Base-by-base conservation (phyloP, 192 early-diverging fungal species). In the Thamnidium elegans region DNA sequence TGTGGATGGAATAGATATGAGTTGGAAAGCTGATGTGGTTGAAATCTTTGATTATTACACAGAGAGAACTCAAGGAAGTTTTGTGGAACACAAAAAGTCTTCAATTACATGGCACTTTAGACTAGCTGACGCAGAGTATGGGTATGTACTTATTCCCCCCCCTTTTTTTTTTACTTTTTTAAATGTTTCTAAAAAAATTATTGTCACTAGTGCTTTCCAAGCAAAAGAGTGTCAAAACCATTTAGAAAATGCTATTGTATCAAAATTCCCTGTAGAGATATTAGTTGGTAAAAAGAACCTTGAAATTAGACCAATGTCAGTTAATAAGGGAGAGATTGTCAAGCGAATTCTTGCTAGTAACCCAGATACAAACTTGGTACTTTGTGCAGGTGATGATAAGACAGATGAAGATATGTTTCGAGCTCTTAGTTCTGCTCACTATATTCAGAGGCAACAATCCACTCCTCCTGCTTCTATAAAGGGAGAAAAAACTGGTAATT, bases 281-380 rank as follows among this genome's bases (percentile, higher is more conserved):
- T 74, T 99, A 53, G 85, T 96, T 34, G 97, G 97, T 46, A 99
- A 99, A 76, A 99, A 99, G 81, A 96, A 96, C 58, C 82, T 99
- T 2, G 97, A 99, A 72, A 92, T 95, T 11, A 84, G 95, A 20
- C 95, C 97, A 36, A 86, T 89, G 20, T 83, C 87, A 9, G 87
- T 97, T 63, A 99, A 97, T 79, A 99, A 97, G 78, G 97, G 97
- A 17, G 94, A 98, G 74, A 96, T 99, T 70, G 95, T 98, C 65
- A 94, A 94, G 79, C 83, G 90, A 7, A 71, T 99, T 43, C 60
- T 94, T 32, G 65, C 68, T 5, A 74, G 74, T 52, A 73, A 86
- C 23, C 84, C 86, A 11, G 86, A 87, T 3, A 84, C 81, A 47
- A 93, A 94, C 43, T 95, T 99, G 73, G 85, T 95, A 0, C 75